phyloP scores from a whole-genome alignment of 2,329 filamentous ascomycete genomes.

The Emericellopsis cladophorae region DNA sequence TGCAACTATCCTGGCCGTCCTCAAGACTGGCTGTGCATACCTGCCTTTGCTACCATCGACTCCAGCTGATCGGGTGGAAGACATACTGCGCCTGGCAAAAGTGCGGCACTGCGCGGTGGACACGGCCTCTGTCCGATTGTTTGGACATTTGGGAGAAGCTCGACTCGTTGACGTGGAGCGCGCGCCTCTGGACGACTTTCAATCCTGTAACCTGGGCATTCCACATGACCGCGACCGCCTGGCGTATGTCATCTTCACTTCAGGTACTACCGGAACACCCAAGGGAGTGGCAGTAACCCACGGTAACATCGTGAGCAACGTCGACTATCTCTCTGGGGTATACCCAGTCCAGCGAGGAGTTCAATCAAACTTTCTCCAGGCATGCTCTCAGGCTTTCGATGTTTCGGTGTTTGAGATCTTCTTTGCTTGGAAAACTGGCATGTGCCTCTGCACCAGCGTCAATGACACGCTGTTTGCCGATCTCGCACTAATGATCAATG shows the following conservation, averaged over 20 bases:
- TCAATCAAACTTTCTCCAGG: slow-evolving; percentile 57
- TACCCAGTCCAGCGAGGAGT: slow-evolving; percentile 41
- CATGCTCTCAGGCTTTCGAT: slow-evolving; percentile 76
- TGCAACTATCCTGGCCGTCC: slow-evolving; percentile 56
- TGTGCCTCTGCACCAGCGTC: slow-evolving; percentile 62
- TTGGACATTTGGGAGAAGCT: background rate
- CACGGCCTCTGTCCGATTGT: slow-evolving; percentile 6
- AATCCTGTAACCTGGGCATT: slow-evolving; percentile 22
- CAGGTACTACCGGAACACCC: slow-evolving; percentile 67
- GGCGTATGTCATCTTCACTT: slow-evolving; percentile 73
- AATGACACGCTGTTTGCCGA: slow-evolving; percentile 67
- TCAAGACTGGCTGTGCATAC: slow-evolving; percentile 68
- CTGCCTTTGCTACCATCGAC: slow-evolving; percentile 68
- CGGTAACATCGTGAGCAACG: slow-evolving; percentile 62
- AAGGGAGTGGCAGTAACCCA: slow-evolving; percentile 74
- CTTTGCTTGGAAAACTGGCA: slow-evolving; percentile 66
- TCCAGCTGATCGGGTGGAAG: slow-evolving; percentile 44
- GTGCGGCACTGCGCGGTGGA: slow-evolving; percentile 33
- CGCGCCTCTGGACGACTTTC: slow-evolving; percentile 12
- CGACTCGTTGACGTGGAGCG: slow-evolving; percentile 20
- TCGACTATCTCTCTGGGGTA: slow-evolving; percentile 50
- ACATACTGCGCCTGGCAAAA: slow-evolving; percentile 49
- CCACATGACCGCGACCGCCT: slow-evolving; percentile 32
- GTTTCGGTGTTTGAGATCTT: slow-evolving; percentile 88
- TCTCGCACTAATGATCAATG: slow-evolving; percentile 53